phyloP scores from a whole-genome alignment of 306 rosid species.

The Spatholobus suberectus region DNA sequence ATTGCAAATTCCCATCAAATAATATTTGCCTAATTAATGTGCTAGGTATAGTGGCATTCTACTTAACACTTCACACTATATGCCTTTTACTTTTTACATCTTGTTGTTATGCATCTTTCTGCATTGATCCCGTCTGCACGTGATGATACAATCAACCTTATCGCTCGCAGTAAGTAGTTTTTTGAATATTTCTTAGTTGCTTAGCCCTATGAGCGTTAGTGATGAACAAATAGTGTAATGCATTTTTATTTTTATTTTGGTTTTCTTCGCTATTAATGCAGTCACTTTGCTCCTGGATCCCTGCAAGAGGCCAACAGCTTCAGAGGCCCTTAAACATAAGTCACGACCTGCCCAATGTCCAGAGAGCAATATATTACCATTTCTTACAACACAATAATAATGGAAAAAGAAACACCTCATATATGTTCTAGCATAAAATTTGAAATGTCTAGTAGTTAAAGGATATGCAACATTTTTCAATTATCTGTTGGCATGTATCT shows the following conservation, averaged over 20 bases:
- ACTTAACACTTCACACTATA: neutral
- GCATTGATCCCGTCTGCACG: constrained; percentile 71
- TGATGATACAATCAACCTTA: constrained; percentile 72
- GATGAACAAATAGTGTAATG: neutral
- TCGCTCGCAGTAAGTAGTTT: constrained; percentile 65
- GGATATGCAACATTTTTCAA: too few species aligned
- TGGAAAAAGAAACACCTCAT: too few species aligned
- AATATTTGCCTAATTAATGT: too few species aligned
- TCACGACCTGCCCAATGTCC: too few species aligned
- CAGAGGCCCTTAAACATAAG: constrained; percentile 88
- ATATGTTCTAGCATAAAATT: too few species aligned
- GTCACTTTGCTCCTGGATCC: constrained; percentile 96
- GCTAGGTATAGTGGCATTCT: neutral
- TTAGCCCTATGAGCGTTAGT: neutral
- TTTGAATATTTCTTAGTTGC: neutral
- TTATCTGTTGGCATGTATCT: too few species aligned
- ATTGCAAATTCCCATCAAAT: too few species aligned
- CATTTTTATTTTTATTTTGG: constrained; percentile 1
- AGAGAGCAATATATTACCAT: too few species aligned
- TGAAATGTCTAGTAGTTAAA: too few species aligned
- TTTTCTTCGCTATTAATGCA: too few species aligned
- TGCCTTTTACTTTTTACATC: constrained; percentile 49
- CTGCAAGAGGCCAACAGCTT: constrained; percentile 84
- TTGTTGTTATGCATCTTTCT: constrained; percentile 73
- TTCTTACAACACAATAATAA: too few species aligned